These are phyloP conservation scores for Coemansia sp. DNA, from an alignment of 192 early-diverging fungal species.

Conservation along the genomic window DNA sequence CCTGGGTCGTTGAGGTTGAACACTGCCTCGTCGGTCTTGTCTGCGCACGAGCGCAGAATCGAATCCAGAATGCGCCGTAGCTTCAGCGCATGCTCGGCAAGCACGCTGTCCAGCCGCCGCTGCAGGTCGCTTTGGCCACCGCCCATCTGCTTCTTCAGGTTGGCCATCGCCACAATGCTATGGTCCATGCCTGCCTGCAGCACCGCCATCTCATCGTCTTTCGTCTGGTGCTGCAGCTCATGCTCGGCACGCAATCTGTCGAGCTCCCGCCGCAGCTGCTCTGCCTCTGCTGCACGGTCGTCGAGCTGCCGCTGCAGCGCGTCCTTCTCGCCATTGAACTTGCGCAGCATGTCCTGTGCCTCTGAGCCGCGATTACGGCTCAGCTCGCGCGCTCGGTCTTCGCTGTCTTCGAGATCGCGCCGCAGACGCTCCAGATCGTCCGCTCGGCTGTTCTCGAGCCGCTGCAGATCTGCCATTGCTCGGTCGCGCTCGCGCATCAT, in stretches of 20 bases:
- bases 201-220: constrained; percentile 78
- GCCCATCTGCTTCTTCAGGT: constrained; percentile 58
- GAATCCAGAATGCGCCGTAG: constrained; percentile 79
- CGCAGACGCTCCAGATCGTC: constrained; percentile 80
- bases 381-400: constrained; percentile 72
- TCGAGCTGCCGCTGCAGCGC: constrained; percentile 69
- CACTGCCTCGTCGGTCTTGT: constrained; percentile 85
- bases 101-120: constrained; percentile 63
- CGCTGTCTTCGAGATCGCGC: constrained; percentile 75
- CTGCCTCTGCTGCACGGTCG: constrained; percentile 26
- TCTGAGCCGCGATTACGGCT: constrained; percentile 79
- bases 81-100: constrained; percentile 61
- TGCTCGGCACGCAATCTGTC: constrained; percentile 44
- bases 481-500: constrained; percentile 90
- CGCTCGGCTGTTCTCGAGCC: constrained; percentile 73
- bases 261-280: constrained; percentile 42
- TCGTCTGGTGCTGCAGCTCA: constrained; percentile 40
- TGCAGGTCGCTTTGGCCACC: constrained; percentile 57
- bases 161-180: constrained; percentile 69
- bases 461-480: constrained; percentile 74
- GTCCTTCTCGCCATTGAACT: constrained; percentile 80
- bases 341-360: constrained; percentile 71
- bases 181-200: constrained; percentile 81
- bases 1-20: constrained; percentile 81
- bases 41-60: constrained; percentile 80